Evolutionary conservation across 768 basidiomycete species (phyloP).

Genomic region (Amylocystis lapponica): DNA sequence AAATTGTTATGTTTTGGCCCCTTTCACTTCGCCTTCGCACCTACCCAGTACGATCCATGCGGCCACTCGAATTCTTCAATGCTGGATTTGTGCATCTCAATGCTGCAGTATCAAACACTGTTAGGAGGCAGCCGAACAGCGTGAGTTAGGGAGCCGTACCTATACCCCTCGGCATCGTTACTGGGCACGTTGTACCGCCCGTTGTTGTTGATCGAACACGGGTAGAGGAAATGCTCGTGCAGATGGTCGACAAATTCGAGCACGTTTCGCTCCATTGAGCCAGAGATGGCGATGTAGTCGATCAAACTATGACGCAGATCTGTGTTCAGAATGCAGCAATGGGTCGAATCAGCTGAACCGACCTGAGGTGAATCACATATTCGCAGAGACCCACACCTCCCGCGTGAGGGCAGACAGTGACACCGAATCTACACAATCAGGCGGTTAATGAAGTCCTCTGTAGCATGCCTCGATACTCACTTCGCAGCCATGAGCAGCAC

Average conservation of each 20-base stretch:
- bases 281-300: conserved; percentile 90
- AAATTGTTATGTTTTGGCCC: not conserved
- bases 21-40: too few species aligned
- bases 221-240: conserved; percentile 89
- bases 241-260: conserved; percentile 88
- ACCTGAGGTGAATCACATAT: conserved; percentile 83
- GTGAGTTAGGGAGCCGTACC: conserved; percentile 30
- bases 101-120: conserved; percentile 40
- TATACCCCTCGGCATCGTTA: conserved; percentile 75
- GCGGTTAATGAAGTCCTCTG: not conserved
- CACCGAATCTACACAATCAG: conserved; percentile 51
- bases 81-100: conserved; percentile 80
- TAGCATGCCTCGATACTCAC: conserved; percentile 30
- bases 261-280: conserved; percentile 90
- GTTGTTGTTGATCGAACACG: conserved; percentile 78
- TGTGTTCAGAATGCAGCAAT: too few species aligned
- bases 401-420: conserved; percentile 89
- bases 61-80: conserved; percentile 87
- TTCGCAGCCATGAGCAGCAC: conserved; percentile 90
- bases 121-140: not conserved
- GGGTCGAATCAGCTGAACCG: conserved; percentile 6
- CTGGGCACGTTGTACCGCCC: conserved; percentile 87
- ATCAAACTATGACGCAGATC: conserved; percentile 42
- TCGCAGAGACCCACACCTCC: conserved; percentile 93
- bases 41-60: conserved; percentile 78